A percentile compares a stretch with the other conserved stretches of the same genome.
Conservation (phyloP, 176 grass and related monocot species). For the Ananas comosus region DNA sequence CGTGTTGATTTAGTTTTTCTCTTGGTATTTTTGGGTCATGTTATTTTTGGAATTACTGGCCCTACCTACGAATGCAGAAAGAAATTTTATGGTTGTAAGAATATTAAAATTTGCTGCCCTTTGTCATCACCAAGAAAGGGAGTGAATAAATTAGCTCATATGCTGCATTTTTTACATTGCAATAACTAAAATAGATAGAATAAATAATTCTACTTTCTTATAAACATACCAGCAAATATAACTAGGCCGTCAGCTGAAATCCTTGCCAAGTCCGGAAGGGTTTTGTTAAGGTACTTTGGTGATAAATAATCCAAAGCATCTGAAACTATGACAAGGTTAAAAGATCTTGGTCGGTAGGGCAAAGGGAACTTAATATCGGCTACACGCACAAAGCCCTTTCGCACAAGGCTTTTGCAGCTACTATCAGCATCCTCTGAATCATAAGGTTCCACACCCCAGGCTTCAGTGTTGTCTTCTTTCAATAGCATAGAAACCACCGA, state of each 20-base stretch:
- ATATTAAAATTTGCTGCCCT: no score
- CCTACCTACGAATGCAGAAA: no score
- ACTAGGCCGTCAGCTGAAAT: slow-evolving; percentile 78
- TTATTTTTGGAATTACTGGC: no score
- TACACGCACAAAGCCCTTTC: slow-evolving; percentile 85
- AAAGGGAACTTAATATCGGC: slow-evolving; percentile 85
- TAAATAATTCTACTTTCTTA: background rate
- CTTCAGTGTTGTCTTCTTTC: slow-evolving; percentile 59
- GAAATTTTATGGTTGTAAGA: no score
- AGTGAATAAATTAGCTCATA: background rate
- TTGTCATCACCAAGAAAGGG: no score
- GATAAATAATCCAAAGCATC: slow-evolving; percentile 94
- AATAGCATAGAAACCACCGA: slow-evolving; percentile 75
- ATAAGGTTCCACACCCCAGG: slow-evolving; percentile 95
- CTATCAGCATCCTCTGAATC: slow-evolving; percentile 89
- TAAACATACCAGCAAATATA: slow-evolving; percentile 73
- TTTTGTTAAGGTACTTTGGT: slow-evolving; percentile 93
- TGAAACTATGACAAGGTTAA: slow-evolving; percentile 91
- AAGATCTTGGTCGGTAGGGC: slow-evolving; percentile 88
- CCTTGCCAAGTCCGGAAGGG: slow-evolving; percentile 90
- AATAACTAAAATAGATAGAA: background rate
- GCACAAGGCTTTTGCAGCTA: slow-evolving; percentile 90
- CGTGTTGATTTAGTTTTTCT: no score
- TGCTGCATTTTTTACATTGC: background rate
- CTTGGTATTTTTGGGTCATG: no score